phyloP scores from a whole-genome alignment of 768 basidiomycete species.

The Psilocybe subaeruginosa region DNA sequence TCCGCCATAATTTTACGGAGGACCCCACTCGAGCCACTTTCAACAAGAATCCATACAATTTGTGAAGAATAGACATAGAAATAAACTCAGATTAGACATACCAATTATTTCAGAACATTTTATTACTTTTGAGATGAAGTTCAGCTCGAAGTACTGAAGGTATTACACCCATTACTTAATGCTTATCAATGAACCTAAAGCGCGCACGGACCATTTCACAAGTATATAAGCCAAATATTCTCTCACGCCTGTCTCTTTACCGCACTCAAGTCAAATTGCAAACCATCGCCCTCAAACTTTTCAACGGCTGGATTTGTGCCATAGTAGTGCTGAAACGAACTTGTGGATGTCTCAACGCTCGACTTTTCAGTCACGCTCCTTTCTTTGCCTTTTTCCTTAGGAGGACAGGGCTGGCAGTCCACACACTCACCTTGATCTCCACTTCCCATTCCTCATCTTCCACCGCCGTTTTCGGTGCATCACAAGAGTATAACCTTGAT shows the following conservation, averaged over 20 bases:
- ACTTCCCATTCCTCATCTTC: neutral
- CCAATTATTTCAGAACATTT: no score
- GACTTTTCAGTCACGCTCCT: constrained; percentile 27
- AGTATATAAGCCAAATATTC: neutral
- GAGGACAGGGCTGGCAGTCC: constrained; percentile 43
- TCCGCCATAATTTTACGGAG: neutral
- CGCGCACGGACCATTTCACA: neutral
- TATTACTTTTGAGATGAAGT: no score
- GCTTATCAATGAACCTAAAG: neutral
- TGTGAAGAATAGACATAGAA: no score
- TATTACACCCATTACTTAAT: no score
- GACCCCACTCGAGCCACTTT: neutral
- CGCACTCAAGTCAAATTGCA: constrained; percentile 42
- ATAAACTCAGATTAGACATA: no score
- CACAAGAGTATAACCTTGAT: neutral
- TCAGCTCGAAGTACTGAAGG: no score
- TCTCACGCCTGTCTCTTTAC: constrained; percentile 24
- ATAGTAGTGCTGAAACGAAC: constrained; percentile 41
- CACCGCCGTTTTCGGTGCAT: neutral
- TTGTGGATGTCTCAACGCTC: constrained; percentile 41
- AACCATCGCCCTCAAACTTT: constrained; percentile 21
- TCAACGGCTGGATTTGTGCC: constrained; percentile 43
- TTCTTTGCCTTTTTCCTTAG: constrained; percentile 17
- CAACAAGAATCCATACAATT: no score
- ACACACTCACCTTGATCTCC: constrained; percentile 20